phyloP scores from a whole-genome alignment of 2,329 filamentous ascomycete genomes.

The Basipetospora chlamydospora region DNA sequence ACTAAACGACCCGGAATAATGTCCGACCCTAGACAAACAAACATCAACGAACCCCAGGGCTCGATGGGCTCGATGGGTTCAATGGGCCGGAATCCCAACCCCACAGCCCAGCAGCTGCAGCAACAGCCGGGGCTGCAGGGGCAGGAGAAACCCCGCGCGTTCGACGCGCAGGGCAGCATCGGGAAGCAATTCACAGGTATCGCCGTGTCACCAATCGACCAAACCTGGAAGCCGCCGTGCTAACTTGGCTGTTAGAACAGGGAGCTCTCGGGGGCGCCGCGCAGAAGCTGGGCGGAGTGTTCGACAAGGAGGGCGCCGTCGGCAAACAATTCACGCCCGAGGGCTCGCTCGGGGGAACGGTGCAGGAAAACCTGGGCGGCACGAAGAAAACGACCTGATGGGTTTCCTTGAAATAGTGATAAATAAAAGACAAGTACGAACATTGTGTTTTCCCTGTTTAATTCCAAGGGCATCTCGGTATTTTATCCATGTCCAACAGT shows the following conservation, averaged over 20 bases:
- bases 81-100: too few species aligned
- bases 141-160: constrained; percentile 21
- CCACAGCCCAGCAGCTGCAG: too few species aligned
- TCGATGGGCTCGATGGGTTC: too few species aligned
- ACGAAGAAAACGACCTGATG: constrained; percentile 13
- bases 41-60: too few species aligned
- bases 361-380: constrained; percentile 30
- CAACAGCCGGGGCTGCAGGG: too few species aligned
- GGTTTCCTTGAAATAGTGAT: too few species aligned
- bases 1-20: too few species aligned
- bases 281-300: constrained; percentile 33
- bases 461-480: too few species aligned
- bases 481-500: too few species aligned
- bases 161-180: constrained; percentile 34
- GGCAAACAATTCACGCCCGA: constrained; percentile 41
- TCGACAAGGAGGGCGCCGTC: constrained; percentile 35
- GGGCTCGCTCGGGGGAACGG: constrained; percentile 35
- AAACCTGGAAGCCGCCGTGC: not conserved
- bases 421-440: too few species aligned
- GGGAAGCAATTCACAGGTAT: constrained; percentile 41
- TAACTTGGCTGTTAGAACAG: constrained; percentile 17
- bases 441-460: too few species aligned
- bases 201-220: constrained; percentile 2
- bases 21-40: too few species aligned
- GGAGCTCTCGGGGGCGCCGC: constrained; percentile 35